Base-by-base conservation (phyloP, 129 eudicot genomes). In the Silybum marianum region DNA sequence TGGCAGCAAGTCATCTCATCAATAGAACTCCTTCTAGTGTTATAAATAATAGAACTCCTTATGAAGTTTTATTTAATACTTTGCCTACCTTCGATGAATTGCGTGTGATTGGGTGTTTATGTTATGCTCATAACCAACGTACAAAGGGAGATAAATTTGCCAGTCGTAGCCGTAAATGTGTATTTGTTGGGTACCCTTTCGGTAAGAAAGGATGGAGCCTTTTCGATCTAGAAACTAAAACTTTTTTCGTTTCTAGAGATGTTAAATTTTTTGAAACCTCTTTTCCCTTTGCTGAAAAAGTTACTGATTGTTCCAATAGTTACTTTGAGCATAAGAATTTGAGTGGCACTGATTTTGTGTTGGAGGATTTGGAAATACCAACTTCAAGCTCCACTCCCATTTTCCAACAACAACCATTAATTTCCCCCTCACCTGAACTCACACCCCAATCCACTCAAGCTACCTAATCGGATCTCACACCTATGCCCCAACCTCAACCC, bases 121-220 rank as follows among this genome's bases (percentile, higher is more conserved):
- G 84, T 73, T 79, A 6, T 84, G 79, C 80, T 6, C 78, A 83
- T 19, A 22, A 69, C 26, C 71, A 65, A 58, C 4, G 21, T n/a
- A 3, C 16, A 0, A 23, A 68, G 18, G 42, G 70, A 12, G 84
- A 78, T 42, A 84, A 84, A 42, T 84, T 84, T 38, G 44, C 28
- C 23, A 71, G 76, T 72, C 72, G n/a, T 2, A 84, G 83, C 63
- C 60, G 79, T 6, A 54, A 30, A 58, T 71, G 83, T 36, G n/a
- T 78, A 3, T 84, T 84, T 62, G 36, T 78, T 19, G 87, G 87
- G 8, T 73, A 84, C 44, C 77, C 88, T 1, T 78, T 40, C 44
- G 81, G 72, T 1, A 74, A 84, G 66, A 84, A 84, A 22, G 77
- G 84, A 6, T 85, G 78, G 82, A 70, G n/a, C 10, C 48, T 85